Evolutionary conservation across 2,329 filamentous ascomycete genomes (phyloP).

Genomic region (Penicillium sp.): DNA sequence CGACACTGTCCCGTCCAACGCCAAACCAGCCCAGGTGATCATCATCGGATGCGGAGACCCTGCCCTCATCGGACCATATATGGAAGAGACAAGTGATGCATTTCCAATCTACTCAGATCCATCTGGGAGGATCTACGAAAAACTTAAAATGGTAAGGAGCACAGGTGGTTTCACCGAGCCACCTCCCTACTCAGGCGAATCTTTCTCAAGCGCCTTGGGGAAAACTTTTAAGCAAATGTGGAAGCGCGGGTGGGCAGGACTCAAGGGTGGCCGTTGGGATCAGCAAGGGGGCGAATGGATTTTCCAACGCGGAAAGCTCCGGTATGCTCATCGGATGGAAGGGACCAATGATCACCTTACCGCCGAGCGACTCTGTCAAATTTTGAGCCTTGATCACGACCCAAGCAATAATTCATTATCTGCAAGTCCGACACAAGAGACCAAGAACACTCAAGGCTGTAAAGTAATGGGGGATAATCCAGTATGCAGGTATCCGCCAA

Average conservation of each 20-base stretch:
- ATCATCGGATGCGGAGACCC: slow-evolving; percentile 26
- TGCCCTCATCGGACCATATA: slow-evolving; percentile 20
- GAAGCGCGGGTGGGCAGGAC: slow-evolving; percentile 6
- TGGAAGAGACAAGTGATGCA: slow-evolving; percentile 14
- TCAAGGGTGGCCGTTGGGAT: slow-evolving; percentile 9
- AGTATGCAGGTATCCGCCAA: too few species aligned
- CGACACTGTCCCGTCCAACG: slow-evolving; percentile 9
- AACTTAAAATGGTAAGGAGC: slow-evolving; percentile 20
- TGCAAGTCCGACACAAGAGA: too few species aligned
- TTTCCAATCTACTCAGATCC: slow-evolving; percentile 25
- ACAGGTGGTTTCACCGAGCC: not conserved
- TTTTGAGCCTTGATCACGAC: slow-evolving; percentile 8
- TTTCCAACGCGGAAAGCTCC: slow-evolving; percentile 16
- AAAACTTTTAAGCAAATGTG: slow-evolving; percentile 14
- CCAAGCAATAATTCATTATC: too few species aligned
- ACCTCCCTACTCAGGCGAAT: not conserved
- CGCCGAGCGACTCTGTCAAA: slow-evolving; percentile 12
- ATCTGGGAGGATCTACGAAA: slow-evolving; percentile 18
- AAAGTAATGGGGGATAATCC: too few species aligned
- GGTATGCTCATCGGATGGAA: slow-evolving; percentile 21
- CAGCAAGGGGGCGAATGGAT: slow-evolving; percentile 24
- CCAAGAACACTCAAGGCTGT: too few species aligned
- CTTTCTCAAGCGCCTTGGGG: not conserved
- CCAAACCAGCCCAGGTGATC: slow-evolving; percentile 22
- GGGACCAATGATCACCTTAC: slow-evolving; percentile 18